Evolutionary conservation across 495 filamentous ascomycete genomes (phyloP).

Genomic region (Hypoxylon lienhwacheense): DNA sequence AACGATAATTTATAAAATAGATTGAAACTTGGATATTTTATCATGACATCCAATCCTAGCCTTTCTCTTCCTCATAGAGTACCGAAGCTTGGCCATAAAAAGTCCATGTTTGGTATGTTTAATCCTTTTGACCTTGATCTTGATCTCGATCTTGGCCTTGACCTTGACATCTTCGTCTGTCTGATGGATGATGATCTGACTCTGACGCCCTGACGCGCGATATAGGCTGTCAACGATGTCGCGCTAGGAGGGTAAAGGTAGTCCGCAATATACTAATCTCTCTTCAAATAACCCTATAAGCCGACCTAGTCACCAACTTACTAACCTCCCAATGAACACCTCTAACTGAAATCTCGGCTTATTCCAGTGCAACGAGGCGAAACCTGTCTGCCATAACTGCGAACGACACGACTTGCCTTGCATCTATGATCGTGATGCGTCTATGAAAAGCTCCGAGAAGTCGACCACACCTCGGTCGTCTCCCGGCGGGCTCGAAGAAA

Average conservation of each 20-base stretch:
- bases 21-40: not conserved
- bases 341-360: not conserved
- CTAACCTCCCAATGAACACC: not conserved
- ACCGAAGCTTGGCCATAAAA: slow-evolving; percentile 27
- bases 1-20: not conserved
- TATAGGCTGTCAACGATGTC: slow-evolving; percentile 44
- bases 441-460: slow-evolving; percentile 4
- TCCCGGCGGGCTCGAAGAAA: slow-evolving; percentile 1
- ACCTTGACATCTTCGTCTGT: not conserved
- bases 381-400: slow-evolving; percentile 46
- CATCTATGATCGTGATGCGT: slow-evolving; percentile 32
- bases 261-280: too few relatives aligned
- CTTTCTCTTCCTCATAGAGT: not conserved
- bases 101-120: slow-evolving; percentile 31
- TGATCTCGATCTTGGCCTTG: too few relatives aligned
- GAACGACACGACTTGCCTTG: slow-evolving; percentile 42
- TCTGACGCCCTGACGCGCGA: slow-evolving; percentile 23
- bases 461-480: slow-evolving; percentile 1
- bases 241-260: slow-evolving; percentile 44
- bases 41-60: slow-evolving; percentile 17
- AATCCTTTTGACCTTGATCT: too few relatives aligned
- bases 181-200: too few relatives aligned
- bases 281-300: too few relatives aligned
- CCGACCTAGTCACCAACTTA: not conserved
- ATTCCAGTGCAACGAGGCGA: slow-evolving; percentile 45